Percentiles rank a stretch among this genome's conserved stretches.
Conservation (phyloP, 805 yeast genomes). For the Candida nitratophila region DNA sequence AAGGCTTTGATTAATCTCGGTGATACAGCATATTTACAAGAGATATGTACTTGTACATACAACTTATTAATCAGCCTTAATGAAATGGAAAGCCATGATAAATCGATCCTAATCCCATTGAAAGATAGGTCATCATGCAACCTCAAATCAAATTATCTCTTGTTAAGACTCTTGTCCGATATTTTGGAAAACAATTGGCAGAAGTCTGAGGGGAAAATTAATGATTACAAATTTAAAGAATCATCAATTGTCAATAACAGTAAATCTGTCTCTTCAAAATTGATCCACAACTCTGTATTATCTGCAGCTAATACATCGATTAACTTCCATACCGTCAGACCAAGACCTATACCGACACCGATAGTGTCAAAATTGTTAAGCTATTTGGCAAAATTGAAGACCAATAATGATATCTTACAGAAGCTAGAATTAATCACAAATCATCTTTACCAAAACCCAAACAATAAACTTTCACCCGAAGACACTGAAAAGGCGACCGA, state of each 20-base stretch:
- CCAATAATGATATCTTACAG: conserved; percentile 19
- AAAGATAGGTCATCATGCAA: conserved; percentile 14
- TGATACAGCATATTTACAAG: conserved; percentile 19
- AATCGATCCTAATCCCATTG: background rate
- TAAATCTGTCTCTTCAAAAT: conserved; percentile 4
- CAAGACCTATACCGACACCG: conserved; percentile 7
- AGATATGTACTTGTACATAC: conserved; percentile 21
- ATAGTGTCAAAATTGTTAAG: conserved; percentile 8
- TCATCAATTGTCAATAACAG: background rate
- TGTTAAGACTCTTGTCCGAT: conserved; percentile 33
- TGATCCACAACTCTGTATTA: conserved; percentile 1
- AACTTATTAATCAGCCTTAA: background rate
- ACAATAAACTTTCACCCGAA: background rate
- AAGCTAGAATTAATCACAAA: conserved; percentile 10
- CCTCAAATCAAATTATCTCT: conserved; percentile 27
- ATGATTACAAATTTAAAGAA: background rate
- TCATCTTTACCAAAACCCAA: background rate
- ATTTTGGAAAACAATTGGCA: conserved; percentile 16
- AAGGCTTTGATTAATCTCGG: conserved; percentile 27
- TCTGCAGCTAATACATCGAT: background rate
- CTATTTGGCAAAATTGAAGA: conserved; percentile 10
- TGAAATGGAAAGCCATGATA: background rate
- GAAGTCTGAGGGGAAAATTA: background rate
- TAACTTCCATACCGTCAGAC: conserved; percentile 8
- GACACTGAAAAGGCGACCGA: background rate